A percentile compares a stretch with the other conserved stretches of the same genome.
Evolutionary conservation across 2,329 filamentous ascomycete genomes (phyloP).

Genomic region (Beauveria caledonica): DNA sequence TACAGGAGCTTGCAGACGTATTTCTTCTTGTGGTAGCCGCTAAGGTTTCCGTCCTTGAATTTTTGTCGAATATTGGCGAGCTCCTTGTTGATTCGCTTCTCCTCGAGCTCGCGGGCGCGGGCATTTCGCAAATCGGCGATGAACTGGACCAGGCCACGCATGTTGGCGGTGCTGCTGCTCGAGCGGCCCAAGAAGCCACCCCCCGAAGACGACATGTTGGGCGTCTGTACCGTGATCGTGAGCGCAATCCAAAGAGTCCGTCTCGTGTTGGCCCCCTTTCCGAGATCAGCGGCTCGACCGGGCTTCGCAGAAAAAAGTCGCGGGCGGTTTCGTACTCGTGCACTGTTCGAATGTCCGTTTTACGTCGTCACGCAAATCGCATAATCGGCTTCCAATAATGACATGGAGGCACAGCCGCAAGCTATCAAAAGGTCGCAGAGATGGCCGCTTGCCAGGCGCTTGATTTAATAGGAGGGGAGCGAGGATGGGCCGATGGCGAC

Average conservation of each 20-base stretch:
- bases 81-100: slow-evolving; percentile 99
- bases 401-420: background rate
- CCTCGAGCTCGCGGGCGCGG: slow-evolving; percentile 86
- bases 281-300: background rate
- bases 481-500: background rate
- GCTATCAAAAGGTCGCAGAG: background rate
- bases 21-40: slow-evolving; percentile 99
- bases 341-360: background rate
- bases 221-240: background rate
- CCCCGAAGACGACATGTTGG: slow-evolving; percentile 46
- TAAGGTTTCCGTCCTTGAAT: slow-evolving; percentile 91
- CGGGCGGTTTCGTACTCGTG: background rate
- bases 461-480: slow-evolving; percentile 3
- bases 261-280: slow-evolving; percentile 1
- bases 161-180: slow-evolving; percentile 56
- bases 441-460: background rate
- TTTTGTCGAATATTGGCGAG: slow-evolving; percentile 96
- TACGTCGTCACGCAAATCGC: background rate
- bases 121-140: slow-evolving; percentile 96
- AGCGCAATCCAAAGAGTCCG: background rate
- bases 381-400: background rate
- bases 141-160: slow-evolving; percentile 89
- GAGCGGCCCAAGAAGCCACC: slow-evolving; percentile 59
- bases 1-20: slow-evolving; percentile 99
- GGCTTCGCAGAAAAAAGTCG: background rate